Conservation (phyloP, 768 basidiomycete genomes). For the Russula virescens region DNA sequence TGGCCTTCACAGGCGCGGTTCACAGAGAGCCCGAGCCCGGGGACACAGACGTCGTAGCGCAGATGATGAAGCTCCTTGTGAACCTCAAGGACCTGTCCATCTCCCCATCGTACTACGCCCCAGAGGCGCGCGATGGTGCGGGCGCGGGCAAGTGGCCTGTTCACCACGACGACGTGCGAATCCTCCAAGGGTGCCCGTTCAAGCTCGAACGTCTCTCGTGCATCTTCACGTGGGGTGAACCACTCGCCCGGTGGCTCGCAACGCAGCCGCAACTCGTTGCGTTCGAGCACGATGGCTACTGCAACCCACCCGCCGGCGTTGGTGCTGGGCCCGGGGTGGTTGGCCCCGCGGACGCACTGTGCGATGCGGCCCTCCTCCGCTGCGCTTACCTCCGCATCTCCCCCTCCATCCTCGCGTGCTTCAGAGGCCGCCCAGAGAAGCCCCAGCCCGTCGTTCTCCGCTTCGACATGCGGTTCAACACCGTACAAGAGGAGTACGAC, state of each 20-base stretch:
- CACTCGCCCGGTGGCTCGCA: constrained; percentile 9
- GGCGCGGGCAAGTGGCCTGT: constrained; percentile 6
- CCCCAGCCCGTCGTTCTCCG: constrained; percentile 10
- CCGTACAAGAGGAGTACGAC: constrained; percentile 9
- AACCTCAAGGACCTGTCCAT: constrained; percentile 22
- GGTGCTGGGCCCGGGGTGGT: too few species aligned
- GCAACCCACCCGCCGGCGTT: neutral
- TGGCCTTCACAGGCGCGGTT: constrained; percentile 14
- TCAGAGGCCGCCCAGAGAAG: neutral
- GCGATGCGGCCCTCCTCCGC: neutral
- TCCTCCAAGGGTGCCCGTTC: constrained; percentile 16
- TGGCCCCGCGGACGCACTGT: too few species aligned
- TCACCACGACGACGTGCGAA: constrained; percentile 2
- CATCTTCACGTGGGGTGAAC: constrained; percentile 11
- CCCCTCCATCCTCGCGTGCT: constrained; percentile 16
- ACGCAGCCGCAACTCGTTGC: constrained; percentile 14
- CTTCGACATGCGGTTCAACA: constrained; percentile 14
- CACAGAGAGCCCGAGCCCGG: constrained; percentile 9
- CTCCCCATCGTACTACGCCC: neutral
- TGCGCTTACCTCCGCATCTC: constrained; percentile 15
- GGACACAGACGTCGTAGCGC: constrained; percentile 4
- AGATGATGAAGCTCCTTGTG: constrained; percentile 11
- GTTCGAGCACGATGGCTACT: constrained; percentile 16
- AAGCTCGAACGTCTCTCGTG: constrained; percentile 14
- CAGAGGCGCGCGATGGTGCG: too few species aligned